Evolutionary conservation across 768 basidiomycete species (phyloP).

Genomic region (Lepiota venenata): DNA sequence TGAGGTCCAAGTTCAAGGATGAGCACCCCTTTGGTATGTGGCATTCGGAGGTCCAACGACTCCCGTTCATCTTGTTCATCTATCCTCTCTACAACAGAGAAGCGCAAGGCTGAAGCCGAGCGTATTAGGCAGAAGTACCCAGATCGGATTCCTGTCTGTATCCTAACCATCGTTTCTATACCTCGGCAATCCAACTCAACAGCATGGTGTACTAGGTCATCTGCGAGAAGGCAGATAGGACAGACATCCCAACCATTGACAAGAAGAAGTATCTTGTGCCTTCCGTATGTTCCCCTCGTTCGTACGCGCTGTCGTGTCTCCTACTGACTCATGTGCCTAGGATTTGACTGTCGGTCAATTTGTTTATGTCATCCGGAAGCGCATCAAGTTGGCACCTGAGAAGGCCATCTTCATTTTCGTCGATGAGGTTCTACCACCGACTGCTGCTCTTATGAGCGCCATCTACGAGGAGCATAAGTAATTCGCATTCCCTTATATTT

Average conservation of each 20-base stretch:
- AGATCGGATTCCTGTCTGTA: slow-evolving; percentile 92
- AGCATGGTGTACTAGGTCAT: slow-evolving; percentile 67
- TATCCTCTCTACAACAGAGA: slow-evolving; percentile 57
- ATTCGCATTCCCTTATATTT: slow-evolving; percentile 26
- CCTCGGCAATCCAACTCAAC: neutral
- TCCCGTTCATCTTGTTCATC: slow-evolving; percentile 30
- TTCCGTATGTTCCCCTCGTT: slow-evolving; percentile 54
- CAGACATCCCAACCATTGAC: slow-evolving; percentile 98
- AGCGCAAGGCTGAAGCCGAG: slow-evolving; percentile 99
- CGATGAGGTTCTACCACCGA: slow-evolving; percentile 96
- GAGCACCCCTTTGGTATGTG: slow-evolving; percentile 95
- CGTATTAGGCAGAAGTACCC: slow-evolving; percentile 98
- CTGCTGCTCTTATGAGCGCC: slow-evolving; percentile 96
- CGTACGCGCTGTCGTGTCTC: neutral
- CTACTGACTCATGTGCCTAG: slow-evolving; percentile 35
- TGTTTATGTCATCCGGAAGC: slow-evolving; percentile 99
- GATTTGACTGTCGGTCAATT: slow-evolving; percentile 98
- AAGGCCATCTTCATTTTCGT: slow-evolving; percentile 99
- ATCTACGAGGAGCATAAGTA: slow-evolving; percentile 99
- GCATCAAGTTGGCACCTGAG: slow-evolving; percentile 99
- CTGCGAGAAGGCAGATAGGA: slow-evolving; percentile 98
- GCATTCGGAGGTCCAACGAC: slow-evolving; percentile 11
- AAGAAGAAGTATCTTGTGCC: slow-evolving; percentile 99
- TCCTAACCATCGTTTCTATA: slow-evolving; percentile 3
- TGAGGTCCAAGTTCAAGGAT: slow-evolving; percentile 98